Base-by-base conservation (phyloP, 1,284 basidiomycete genomes). In the Ceratobasidium sp. region DNA sequence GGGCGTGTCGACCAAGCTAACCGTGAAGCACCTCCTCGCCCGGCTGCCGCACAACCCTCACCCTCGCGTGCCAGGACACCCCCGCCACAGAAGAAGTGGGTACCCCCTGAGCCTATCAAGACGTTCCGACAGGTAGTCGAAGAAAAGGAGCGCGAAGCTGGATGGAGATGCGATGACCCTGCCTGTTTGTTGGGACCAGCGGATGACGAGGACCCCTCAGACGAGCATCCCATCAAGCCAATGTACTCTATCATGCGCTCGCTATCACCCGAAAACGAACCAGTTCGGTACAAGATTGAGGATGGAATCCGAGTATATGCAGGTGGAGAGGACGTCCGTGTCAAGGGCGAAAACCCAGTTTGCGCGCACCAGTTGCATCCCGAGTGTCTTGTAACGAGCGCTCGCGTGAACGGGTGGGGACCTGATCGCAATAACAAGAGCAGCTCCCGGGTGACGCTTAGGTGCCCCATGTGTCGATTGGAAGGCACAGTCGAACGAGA, bases 121-220 rank as follows among this genome's bases (percentile, higher is more conserved):
- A 65, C 60, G 22, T 65, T 65, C 27, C n/a, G 60, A 13, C 60
- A 65, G 22, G 60, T 65, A 15, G 60, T 65, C 22, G 60, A 65
- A 31, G 60, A 65, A 49, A 65, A 65, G 32, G 60, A 65, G 27
- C 60, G 60, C 17, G 60, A 65, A 38, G 60, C 49, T 27, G 60
- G 60, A 27, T 65, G 60, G 60, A 65, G 60, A 42, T 65, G 60
- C 31, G 60, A 65, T 31, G 60, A 65, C 47, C 60, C 60, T 29
- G 47, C 49, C n/a, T 65, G 60, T 53, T 34, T 65, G 15, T 35
- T 65, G n/a, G 60, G 60, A 13, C 60, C 60, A 38, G 60, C 49
- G 10, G 60, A 65, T 22, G 60, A 65, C 27, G 60, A 65, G 17
- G 60, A 65, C 20, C 60, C 49, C 15, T n/a, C 47, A 3, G 60